phyloP scores from a whole-genome alignment of 495 filamentous ascomycete species.

The Aspergillus hancockii region DNA sequence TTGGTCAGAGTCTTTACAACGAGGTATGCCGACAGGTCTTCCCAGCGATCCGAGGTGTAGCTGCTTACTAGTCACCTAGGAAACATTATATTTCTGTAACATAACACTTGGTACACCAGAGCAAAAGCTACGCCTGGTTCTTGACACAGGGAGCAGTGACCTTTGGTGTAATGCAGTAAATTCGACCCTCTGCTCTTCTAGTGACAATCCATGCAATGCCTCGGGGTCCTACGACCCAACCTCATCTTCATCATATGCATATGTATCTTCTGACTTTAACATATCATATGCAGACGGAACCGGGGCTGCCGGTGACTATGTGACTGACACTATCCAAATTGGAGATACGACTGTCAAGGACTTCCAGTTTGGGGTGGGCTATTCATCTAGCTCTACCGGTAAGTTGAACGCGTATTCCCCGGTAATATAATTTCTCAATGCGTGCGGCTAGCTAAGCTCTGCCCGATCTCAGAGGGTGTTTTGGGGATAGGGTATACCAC shows the following conservation, averaged over 20 bases:
- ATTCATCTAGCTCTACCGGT: conserved; percentile 61
- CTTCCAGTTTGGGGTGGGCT: conserved; percentile 88
- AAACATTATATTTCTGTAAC: conserved; percentile 69
- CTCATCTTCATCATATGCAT: conserved; percentile 77
- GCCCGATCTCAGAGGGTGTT: conserved; percentile 61
- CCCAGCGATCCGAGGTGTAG: no score
- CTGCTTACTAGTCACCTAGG: conserved; percentile 19
- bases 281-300: conserved; percentile 91
- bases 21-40: conserved; percentile 30
- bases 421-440: not conserved
- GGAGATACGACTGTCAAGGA: conserved; percentile 58
- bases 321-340: conserved; percentile 72
- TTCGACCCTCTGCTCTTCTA: conserved; percentile 58
- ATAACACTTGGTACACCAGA: conserved; percentile 70
- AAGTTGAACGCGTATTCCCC: conserved; percentile 11
- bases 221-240: conserved; percentile 74
- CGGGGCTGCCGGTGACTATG: conserved; percentile 80
- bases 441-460: conserved; percentile 3
- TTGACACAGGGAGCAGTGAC: conserved; percentile 89
- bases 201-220: conserved; percentile 48
- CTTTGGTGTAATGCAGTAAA: conserved; percentile 77
- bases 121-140: conserved; percentile 62
- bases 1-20: conserved; percentile 42
- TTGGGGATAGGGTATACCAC: conserved; percentile 85
- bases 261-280: conserved; percentile 77